These are phyloP conservation scores for Dipodascus albidus DNA, from an alignment of 805 yeast genomes.

Conservation along the genomic window DNA sequence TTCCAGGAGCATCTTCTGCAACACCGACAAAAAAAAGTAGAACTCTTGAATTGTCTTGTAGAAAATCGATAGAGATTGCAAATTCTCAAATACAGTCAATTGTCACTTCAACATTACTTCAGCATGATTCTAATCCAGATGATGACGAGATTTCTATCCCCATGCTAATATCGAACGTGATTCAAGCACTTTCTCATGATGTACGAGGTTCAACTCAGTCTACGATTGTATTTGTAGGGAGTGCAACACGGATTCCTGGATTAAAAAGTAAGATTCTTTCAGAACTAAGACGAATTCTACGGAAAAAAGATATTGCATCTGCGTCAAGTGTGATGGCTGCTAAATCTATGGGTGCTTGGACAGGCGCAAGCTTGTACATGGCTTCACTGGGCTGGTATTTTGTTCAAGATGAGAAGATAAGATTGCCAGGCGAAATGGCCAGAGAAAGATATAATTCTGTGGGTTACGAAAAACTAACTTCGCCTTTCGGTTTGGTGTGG, in stretches of 20 bases:
- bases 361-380: constrained; percentile 1
- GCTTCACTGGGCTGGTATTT: background rate
- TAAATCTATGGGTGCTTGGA: constrained; percentile 2
- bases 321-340: background rate
- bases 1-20: background rate
- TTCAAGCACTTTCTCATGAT: background rate
- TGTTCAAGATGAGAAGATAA: background rate
- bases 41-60: background rate
- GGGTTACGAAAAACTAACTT: background rate
- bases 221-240: background rate
- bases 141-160: background rate
- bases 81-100: background rate
- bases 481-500: background rate
- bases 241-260: background rate
- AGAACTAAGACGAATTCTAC: background rate
- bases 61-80: background rate
- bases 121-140: background rate
- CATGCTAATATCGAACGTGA: background rate
- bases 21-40: background rate
- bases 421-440: constrained; percentile 1
- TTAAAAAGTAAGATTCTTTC: background rate
- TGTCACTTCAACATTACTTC: background rate
- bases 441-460: background rate
- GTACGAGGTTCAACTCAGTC: background rate
- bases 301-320: background rate